Conservation (phyloP, 2,329 filamentous ascomycete species). For the Pseudogymnoascus sp. region DNA sequence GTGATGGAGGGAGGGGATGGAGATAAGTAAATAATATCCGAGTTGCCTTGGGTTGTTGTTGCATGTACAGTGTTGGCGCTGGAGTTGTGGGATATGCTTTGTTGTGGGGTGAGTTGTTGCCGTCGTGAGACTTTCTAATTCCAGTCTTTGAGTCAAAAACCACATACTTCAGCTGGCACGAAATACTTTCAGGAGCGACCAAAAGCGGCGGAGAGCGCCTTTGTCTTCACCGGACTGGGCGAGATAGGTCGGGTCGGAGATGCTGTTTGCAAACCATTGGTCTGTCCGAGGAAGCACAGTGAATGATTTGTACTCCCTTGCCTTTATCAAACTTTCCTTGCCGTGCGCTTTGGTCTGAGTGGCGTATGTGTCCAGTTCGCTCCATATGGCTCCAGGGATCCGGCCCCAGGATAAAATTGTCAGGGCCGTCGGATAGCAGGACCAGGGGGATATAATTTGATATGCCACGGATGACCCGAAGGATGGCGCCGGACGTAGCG, state of each 20-base stretch:
- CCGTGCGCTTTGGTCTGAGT: background rate
- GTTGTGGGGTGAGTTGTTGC: background rate
- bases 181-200: background rate
- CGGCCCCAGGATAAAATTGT: background rate
- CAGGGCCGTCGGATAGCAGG: background rate
- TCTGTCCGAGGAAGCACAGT: background rate
- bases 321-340: background rate
- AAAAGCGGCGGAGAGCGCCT: background rate
- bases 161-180: background rate
- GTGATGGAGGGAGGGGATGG: background rate
- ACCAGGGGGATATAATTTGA: background rate
- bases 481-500: background rate
- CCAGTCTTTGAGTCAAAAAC: background rate
- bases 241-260: background rate
- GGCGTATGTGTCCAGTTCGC: constrained; percentile 3
- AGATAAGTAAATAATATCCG: background rate
- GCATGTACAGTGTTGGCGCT: background rate
- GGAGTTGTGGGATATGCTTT: background rate
- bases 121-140: background rate
- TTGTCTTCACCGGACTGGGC: background rate
- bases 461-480: background rate
- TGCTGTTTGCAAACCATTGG: background rate
- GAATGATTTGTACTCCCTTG: background rate
- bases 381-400: background rate
- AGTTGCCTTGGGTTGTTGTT: background rate